A percentile compares a stretch with the other conserved stretches of the same genome.
Evolutionary conservation across 2,329 filamentous ascomycete genomes (phyloP).

Genomic region (Diaporthe amygdali): DNA sequence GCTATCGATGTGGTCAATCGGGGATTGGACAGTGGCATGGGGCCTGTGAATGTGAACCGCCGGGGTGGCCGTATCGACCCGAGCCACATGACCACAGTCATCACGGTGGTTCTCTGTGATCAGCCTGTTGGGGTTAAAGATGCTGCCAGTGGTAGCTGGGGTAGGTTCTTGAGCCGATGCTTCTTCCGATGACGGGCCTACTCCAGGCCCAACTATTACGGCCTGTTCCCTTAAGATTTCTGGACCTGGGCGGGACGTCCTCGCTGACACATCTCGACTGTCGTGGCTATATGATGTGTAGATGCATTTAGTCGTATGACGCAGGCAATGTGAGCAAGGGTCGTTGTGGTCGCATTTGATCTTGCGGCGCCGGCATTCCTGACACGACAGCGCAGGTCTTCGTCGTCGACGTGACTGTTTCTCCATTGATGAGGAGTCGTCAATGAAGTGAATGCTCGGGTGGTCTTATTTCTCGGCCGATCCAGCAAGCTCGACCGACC

Average conservation of each 20-base stretch:
- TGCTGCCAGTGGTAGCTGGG: background rate
- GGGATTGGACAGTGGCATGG: background rate
- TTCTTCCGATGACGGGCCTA: background rate
- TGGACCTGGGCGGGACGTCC: background rate
- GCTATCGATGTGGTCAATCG: background rate
- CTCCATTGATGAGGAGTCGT: background rate
- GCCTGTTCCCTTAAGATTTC: background rate
- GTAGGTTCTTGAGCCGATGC: background rate
- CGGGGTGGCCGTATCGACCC: background rate
- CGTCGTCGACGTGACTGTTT: background rate
- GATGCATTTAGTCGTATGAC: constrained; percentile 90
- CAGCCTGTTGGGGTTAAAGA: no score
- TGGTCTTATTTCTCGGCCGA: background rate
- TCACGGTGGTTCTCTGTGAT: background rate
- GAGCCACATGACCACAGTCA: no score
- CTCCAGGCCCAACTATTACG: background rate
- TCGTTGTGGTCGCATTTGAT: constrained; percentile 15
- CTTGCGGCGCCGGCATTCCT: constrained; percentile 9
- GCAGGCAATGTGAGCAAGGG: constrained; percentile 77
- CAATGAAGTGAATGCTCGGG: background rate
- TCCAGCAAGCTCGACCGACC: background rate
- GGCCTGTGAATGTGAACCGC: background rate
- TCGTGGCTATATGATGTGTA: background rate
- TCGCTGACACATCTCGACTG: no score
- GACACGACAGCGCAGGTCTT: constrained; percentile 9